phyloP scores from a whole-genome alignment of 768 basidiomycete species.

The Boletus patriciae region DNA sequence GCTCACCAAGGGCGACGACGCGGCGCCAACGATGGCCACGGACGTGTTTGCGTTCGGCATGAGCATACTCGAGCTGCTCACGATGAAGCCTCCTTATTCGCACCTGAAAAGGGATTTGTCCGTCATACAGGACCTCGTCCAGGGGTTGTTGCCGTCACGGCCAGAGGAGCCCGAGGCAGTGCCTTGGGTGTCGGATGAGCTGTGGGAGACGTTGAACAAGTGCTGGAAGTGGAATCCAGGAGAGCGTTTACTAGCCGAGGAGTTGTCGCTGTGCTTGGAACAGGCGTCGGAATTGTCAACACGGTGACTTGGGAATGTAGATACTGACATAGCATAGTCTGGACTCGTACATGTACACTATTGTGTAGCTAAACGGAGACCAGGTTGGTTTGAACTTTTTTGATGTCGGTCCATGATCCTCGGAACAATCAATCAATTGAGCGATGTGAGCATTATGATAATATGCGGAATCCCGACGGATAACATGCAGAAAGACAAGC shows the following conservation, averaged over 20 bases:
- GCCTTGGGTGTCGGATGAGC: constrained; percentile 44
- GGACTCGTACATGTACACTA: constrained; percentile 3
- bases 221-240: constrained; percentile 47
- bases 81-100: constrained; percentile 50
- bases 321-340: background rate
- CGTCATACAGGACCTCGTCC: constrained; percentile 47
- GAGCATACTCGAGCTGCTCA: constrained; percentile 59
- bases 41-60: constrained; percentile 63
- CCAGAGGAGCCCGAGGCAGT: constrained; percentile 38
- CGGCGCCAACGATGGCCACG: constrained; percentile 44
- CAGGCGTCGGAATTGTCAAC: constrained; percentile 1
- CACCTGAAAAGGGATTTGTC: constrained; percentile 49
- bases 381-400: background rate
- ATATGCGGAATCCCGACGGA: constrained; percentile 37
- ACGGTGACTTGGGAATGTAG: background rate
- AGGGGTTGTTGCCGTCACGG: constrained; percentile 41
- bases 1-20: constrained; percentile 45
- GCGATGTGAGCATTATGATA: constrained; percentile 41
- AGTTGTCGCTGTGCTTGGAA: constrained; percentile 29
- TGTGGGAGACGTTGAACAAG: constrained; percentile 47
- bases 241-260: constrained; percentile 42
- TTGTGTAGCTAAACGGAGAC: background rate
- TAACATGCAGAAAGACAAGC: constrained; percentile 35
- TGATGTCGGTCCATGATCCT: constrained; percentile 2
- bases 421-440: constrained; percentile 25